Percentiles rank a stretch among this genome's conserved stretches.
These are phyloP conservation scores for Vitis rotundifolia DNA, from an alignment of 164 flowering plant species.

Conservation along the genomic window DNA sequence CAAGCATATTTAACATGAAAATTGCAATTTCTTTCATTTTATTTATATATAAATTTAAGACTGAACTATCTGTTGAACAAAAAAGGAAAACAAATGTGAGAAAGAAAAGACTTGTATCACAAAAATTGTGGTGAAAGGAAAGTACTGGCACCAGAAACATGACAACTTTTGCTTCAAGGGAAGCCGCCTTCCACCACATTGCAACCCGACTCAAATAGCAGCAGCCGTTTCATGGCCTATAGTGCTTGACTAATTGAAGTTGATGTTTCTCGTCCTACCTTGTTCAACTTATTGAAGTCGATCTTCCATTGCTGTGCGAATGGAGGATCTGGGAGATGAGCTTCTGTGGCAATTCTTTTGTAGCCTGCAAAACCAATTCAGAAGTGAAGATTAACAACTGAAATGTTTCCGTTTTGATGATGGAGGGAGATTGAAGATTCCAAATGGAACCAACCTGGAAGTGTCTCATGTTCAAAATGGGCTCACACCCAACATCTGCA, in stretches of 20 bases:
- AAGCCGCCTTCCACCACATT: not conserved
- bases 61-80: too few relatives aligned
- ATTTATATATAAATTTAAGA: not conserved
- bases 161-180: not conserved
- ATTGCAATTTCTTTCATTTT: not conserved
- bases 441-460: constrained; percentile 68
- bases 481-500: constrained; percentile 96
- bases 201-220: not conserved
- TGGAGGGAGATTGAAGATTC: not conserved
- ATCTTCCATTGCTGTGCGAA: constrained; percentile 25
- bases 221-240: too few relatives aligned
- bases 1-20: not conserved
- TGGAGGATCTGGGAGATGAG: constrained; percentile 64
- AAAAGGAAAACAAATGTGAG: not conserved
- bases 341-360: constrained; percentile 71
- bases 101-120: not conserved
- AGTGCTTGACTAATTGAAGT: not conserved
- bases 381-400: not conserved
- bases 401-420: not conserved
- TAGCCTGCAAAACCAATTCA: constrained; percentile 47
- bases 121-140: not conserved
- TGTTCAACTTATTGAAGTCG: constrained; percentile 5
- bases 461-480: constrained; percentile 92
- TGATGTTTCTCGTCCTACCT: too few relatives aligned
- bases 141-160: too few relatives aligned